Percentiles rank a stretch among this genome's conserved stretches.
These are phyloP conservation scores for Acorus calamus DNA, from an alignment of 106 monocot genomes.

Conservation along the genomic window DNA sequence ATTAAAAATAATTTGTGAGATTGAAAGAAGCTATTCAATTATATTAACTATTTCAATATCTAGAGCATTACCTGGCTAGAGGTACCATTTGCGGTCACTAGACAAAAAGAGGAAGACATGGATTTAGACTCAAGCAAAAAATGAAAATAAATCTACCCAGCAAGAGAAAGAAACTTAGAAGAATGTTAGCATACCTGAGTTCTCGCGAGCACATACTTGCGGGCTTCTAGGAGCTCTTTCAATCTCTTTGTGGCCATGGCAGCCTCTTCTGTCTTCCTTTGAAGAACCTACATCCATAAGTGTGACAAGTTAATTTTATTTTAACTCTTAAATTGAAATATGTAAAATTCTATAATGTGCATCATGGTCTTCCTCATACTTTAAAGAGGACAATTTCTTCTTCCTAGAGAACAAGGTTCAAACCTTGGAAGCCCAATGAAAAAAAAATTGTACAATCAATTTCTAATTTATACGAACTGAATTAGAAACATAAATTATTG, in stretches of 20 bases:
- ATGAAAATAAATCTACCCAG: not conserved
- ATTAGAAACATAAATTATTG: no score
- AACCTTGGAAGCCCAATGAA: no score
- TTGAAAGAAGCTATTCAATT: no score
- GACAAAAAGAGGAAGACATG: constrained; percentile 3
- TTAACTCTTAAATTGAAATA: not conserved
- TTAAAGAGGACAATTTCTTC: no score
- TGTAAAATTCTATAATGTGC: not conserved
- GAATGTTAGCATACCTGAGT: constrained; percentile 32
- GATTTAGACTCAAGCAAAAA: not conserved
- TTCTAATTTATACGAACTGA: no score
- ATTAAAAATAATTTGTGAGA: not conserved
- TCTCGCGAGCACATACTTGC: constrained; percentile 65
- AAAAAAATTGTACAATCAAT: no score
- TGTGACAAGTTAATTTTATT: no score
- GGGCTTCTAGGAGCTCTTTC: constrained; percentile 89
- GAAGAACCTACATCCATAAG: constrained; percentile 56
- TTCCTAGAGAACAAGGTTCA: no score
- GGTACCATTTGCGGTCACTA: constrained; percentile 62
- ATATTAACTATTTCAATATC: no score
- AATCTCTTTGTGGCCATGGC: constrained; percentile 92
- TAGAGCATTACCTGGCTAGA: constrained; percentile 31
- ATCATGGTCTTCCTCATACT: no score
- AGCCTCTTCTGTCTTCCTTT: constrained; percentile 96
- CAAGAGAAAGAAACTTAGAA: not conserved